Evolutionary conservation across 768 basidiomycete species (phyloP), one percentile per base, ranked within the genome.

Genomic region (Macrocybe gigantea): DNA sequence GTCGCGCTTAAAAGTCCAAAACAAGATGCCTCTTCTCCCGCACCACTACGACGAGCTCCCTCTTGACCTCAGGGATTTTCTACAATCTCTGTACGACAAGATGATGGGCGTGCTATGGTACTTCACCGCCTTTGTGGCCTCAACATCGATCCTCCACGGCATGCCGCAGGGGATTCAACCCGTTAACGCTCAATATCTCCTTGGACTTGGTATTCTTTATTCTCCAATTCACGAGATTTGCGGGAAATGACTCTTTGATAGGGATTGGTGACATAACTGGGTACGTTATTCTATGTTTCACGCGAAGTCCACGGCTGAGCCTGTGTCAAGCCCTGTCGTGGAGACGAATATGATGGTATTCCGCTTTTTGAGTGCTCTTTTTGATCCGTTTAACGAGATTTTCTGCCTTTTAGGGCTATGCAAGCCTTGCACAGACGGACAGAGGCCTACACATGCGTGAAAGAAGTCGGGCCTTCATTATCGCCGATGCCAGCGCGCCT

Each of bases 331-430:
- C 14, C 84, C 86, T 3, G 79, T 88, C 12, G 85, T 88, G 5
- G 85, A 90, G 69, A 89, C 87, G 12, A 88, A 87, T 53, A 85
- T 88, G 82, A 86, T 88, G 85, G 84, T 80, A 60, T 41, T 64
- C 52, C 32, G 22, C 40, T 44, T 33, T 38, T 40, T 31, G 22
- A 31, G 9, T 35, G 15, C 38, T 45, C 5, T 37, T 8, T 7
- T 15, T 37, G 33, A 45, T 12, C 1, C 33, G 15, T 12, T 3
- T 32, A 31, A 34, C 41, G 13, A 53, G 13, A 3, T 15, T 38
- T 12, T 43, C 30, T 50, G 44, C 32, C 12, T 1, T 32, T 7
- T 47, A 85, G 82, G 86, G 88, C 6, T 89, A 88, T 60, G 86
- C 85, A 3, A 71, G 66, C 1, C 57, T 82, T 6, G 58, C 69